These are phyloP conservation scores for Dactylellina sp. DNA, from an alignment of 2,329 filamentous ascomycete genomes.

Conservation along the genomic window DNA sequence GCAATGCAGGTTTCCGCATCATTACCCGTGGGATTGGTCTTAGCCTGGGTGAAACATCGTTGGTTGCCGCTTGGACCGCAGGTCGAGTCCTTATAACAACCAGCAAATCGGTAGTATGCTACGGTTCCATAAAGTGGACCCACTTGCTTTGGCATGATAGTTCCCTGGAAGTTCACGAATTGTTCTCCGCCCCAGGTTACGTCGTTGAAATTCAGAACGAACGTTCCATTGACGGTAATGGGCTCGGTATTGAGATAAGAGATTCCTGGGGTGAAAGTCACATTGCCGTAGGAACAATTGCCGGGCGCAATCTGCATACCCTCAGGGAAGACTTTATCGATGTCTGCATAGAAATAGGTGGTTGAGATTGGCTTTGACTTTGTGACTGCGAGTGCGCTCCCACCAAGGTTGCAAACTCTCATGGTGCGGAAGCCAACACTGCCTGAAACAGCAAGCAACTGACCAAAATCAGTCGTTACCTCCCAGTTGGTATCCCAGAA, in stretches of 20 bases:
- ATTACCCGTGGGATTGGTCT: constrained; percentile 64
- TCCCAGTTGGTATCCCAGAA: constrained; percentile 62
- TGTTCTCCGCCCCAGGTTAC: constrained; percentile 68
- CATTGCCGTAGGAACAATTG: constrained; percentile 61
- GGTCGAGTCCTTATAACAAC: constrained; percentile 67
- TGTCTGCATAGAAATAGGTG: constrained; percentile 31
- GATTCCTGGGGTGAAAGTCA: constrained; percentile 61
- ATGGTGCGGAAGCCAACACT: constrained; percentile 62
- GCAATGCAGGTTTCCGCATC: constrained; percentile 67
- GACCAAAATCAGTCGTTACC: constrained; percentile 18
- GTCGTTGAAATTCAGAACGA: constrained; percentile 71
- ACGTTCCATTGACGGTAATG: constrained; percentile 60
- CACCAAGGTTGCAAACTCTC: constrained; percentile 63
- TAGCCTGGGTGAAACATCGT: constrained; percentile 66
- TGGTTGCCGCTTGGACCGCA: constrained; percentile 72
- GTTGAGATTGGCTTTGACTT: constrained; percentile 62
- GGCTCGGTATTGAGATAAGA: constrained; percentile 29
- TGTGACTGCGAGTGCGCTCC: constrained; percentile 63
- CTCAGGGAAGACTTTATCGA: constrained; percentile 33
- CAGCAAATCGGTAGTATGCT: constrained; percentile 59
- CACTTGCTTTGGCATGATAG: constrained; percentile 68
- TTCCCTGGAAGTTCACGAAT: constrained; percentile 68
- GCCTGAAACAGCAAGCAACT: constrained; percentile 55
- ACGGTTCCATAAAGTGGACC: constrained; percentile 67
- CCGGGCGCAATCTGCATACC: constrained; percentile 61